Base-by-base conservation (phyloP, 208 protist genomes). In the Trypanosoma avium region DNA sequence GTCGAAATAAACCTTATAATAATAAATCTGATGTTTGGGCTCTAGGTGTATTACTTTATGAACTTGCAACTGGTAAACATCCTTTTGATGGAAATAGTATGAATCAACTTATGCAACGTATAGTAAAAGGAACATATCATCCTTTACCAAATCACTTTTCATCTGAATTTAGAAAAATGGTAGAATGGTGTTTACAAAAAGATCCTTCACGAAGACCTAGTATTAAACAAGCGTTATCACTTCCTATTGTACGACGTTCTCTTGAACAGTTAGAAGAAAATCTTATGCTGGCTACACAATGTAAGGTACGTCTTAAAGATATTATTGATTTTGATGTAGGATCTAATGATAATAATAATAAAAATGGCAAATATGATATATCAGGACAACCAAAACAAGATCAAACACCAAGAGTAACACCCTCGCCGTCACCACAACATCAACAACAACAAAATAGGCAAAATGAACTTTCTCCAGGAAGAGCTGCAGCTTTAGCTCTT, bases 21-120 rank as follows among this genome's bases (percentile, higher is more conserved):
- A 95, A 97, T 69, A 98, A 97, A 70, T 92, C 80, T 49, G 97
- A 98, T 79, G 93, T 98, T 21, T 98, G 97, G 96, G 87, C 94
- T 1, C 75, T 97, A 40, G 92, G 92, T 29, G 85, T 94, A 17
- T 64, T 97, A 26, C 62, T 97, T 17, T 97, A 97, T 71, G 89
- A 97, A 72, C 81, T 88, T 52, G 87, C 86, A 19, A 92, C 87
- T 17, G 84, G 86, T 0, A 72, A 79, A 10, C 96, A 98, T 58
- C 90, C 96, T 0, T 98, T 98, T 58, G 94, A 98, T 55, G 93
- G 88, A 3, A 87, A 78, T 29, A 97, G 83, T 71, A 96, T 98
- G 92, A 94, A 97, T 33, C 86, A 94, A 58, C 81, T 98, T 6
- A 96, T 97, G 84, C 82, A 94, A 43, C 84, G 90, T 59, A 97